These are phyloP conservation scores for Perkinsus marinus DNA, from an alignment of 169 alveolate genomes.

Conservation along the genomic window DNA sequence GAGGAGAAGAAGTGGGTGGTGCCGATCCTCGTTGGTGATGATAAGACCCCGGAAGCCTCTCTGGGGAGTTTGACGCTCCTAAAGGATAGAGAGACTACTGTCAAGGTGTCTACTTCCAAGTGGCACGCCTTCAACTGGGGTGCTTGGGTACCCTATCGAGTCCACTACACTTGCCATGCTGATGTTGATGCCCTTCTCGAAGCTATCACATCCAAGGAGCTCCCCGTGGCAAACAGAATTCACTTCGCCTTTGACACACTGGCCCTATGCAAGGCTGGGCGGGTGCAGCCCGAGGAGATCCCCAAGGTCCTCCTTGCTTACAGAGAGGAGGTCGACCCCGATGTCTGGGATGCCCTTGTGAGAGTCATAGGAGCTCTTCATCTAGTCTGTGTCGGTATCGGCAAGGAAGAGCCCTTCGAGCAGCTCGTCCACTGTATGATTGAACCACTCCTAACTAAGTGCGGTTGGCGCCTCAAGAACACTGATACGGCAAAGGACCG, in stretches of 20 bases:
- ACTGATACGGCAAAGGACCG: background rate
- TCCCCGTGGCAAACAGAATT: background rate
- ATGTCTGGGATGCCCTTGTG: background rate
- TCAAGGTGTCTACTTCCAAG: background rate
- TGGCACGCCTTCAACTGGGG: background rate
- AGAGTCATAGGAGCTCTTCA: background rate
- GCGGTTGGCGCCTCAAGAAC: background rate
- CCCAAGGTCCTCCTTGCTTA: background rate
- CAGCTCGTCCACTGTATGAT: background rate
- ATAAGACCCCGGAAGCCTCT: background rate
- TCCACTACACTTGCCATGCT: background rate
- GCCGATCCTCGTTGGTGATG: background rate
- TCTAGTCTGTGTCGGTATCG: background rate
- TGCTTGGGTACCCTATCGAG: background rate
- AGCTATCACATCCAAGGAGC: background rate
- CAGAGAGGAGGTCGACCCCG: background rate
- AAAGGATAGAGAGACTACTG: background rate
- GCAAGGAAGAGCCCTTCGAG: background rate
- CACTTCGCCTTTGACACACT: background rate
- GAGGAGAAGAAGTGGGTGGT: background rate
- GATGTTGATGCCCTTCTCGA: background rate
- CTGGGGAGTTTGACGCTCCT: background rate
- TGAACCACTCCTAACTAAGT: background rate
- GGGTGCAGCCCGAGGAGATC: background rate
- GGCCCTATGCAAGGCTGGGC: background rate